These are phyloP conservation scores for Dryas integrifolia DNA, from an alignment of 331 rosid species.

Conservation along the genomic window DNA sequence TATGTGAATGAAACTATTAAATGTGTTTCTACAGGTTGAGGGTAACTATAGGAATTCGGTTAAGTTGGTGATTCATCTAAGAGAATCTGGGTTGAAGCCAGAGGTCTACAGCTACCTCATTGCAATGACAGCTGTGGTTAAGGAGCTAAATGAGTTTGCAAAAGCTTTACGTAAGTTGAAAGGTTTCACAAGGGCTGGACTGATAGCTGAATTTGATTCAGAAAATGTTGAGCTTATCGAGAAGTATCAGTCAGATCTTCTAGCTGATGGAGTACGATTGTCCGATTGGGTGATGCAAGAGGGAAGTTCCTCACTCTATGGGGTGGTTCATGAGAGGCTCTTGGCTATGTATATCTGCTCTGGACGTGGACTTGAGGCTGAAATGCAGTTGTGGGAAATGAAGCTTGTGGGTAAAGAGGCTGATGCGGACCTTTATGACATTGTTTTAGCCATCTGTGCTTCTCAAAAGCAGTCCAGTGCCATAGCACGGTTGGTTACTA, in stretches of 20 bases:
- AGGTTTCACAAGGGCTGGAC: slow-evolving; percentile 48
- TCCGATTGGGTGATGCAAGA: slow-evolving; percentile 81
- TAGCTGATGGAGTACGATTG: slow-evolving; percentile 61
- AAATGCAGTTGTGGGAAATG: slow-evolving; percentile 93
- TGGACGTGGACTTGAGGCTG: slow-evolving; percentile 85
- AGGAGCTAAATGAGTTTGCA: slow-evolving; percentile 79
- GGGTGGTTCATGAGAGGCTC: slow-evolving; percentile 87
- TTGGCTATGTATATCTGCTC: slow-evolving; percentile 92
- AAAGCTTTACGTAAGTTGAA: slow-evolving; percentile 83
- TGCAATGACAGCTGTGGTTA: slow-evolving; percentile 94
- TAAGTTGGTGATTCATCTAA: slow-evolving; percentile 64
- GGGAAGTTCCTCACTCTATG: slow-evolving; percentile 51
- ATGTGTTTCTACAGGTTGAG: slow-evolving; percentile 51
- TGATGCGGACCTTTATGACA: slow-evolving; percentile 73
- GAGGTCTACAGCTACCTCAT: slow-evolving; percentile 87
- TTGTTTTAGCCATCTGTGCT: slow-evolving; percentile 90
- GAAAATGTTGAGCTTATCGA: slow-evolving; percentile 58
- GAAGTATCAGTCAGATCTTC: slow-evolving; percentile 70
- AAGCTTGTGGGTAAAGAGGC: slow-evolving; percentile 91
- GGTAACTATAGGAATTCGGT: slow-evolving; percentile 71
- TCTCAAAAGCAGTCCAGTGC: slow-evolving; percentile 72
- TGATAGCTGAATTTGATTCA: slow-evolving; percentile 53
- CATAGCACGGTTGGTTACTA: slow-evolving; percentile 59
- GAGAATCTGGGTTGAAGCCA: slow-evolving; percentile 86
- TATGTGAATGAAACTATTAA: slow-evolving; percentile 14